Base-by-base conservation (phyloP, 331 rosid species). In the Arachis monticola region DNA sequence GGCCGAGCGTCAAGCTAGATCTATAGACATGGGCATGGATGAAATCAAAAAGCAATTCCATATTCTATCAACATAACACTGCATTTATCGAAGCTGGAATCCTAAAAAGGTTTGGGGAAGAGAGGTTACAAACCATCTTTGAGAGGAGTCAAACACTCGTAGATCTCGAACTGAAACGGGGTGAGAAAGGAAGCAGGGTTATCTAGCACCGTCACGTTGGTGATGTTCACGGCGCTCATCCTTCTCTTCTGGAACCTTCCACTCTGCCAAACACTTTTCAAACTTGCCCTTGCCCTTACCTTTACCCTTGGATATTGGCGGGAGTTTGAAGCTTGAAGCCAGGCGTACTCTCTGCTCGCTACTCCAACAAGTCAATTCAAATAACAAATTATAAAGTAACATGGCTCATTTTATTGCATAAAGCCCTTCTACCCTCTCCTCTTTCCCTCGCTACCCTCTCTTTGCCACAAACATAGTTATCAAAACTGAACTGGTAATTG, bases 121-220 rank as follows among this genome's bases (percentile, higher is more conserved):
- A 68, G 42, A 41, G 8, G 5, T n/a, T 13, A 17, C 2, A 12
- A 41, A 90, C 96, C 92, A 60, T 90, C 93, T 80, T 87, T 81
- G 73, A 88, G 88, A 80, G 96, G 72, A 60, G 92, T 81, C 81
- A 90, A 79, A 41, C 96, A 92, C 83, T 92, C 92, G 68, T 92
- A 92, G 79, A 92, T 90, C 90, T 90, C 96, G 71, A 92, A 92
- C 88, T 90, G 94, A 61, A 90, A 90, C 0, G 96, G 94, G 27
- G 81, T 62, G 10, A 87, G 77, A 78, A 90, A 92, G 14, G 89
- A 85, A 6, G 87, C 91, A 2, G 88, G 94, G 64, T 93, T 87
- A 59, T 90, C 97, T 6, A 93, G 92, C 59, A 93, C 92, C 2
- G 93, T 71, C n/a, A 88, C 86, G 90, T 90, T 93, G 7, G 95